Evolutionary conservation across 2,329 filamentous ascomycete species (phyloP), one percentile per base, ranked within the genome.

Genomic region (Tothia fuscella): DNA sequence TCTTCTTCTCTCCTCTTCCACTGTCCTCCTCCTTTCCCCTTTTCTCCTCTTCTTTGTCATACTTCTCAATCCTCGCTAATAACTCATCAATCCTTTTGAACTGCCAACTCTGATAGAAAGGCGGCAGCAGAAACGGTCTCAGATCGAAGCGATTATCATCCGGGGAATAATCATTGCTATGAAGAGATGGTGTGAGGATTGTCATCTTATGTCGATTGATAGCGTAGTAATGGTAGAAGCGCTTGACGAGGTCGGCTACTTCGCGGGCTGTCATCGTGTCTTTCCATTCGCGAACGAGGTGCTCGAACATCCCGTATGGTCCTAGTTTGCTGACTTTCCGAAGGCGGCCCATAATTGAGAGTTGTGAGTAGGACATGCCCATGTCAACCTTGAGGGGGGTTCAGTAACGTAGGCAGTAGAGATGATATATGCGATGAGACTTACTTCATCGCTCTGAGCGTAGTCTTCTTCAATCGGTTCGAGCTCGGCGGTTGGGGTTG

Each of bases 391-490:
- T n/a, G n/a, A n/a, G n/a, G n/a, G n/a, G n/a, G n/a, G n/a, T n/a
- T n/a, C n/a, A n/a, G n/a, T n/a, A n/a, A n/a, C n/a, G n/a, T n/a
- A n/a, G n/a, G n/a, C n/a, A n/a, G n/a, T n/a, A n/a, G n/a, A n/a
- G n/a, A n/a, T n/a, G n/a, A n/a, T n/a, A n/a, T n/a, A n/a, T n/a
- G n/a, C n/a, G n/a, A n/a, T n/a, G n/a, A n/a, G n/a, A n/a, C n/a
- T n/a, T n/a, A 66, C 72, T 50, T 76, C 73, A 49, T 77, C 74
- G 46, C 60, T 64, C 48, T 77, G 72, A 4, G 70, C 67, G 50
- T 82, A 80, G 13, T 65, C 66, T 2, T 70, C 66, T 0, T 78
- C 80, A 35, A 82, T 74, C 6, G 81, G 81, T 50, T 81, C 73
- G 12, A 74, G 63, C 53, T 80, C 77, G 3, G 76, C 76, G 0